Percentiles rank a stretch among this genome's conserved stretches.
Conservation (phyloP, 1,139 yeast genomes). For the Tardiomyces depauwii region DNA sequence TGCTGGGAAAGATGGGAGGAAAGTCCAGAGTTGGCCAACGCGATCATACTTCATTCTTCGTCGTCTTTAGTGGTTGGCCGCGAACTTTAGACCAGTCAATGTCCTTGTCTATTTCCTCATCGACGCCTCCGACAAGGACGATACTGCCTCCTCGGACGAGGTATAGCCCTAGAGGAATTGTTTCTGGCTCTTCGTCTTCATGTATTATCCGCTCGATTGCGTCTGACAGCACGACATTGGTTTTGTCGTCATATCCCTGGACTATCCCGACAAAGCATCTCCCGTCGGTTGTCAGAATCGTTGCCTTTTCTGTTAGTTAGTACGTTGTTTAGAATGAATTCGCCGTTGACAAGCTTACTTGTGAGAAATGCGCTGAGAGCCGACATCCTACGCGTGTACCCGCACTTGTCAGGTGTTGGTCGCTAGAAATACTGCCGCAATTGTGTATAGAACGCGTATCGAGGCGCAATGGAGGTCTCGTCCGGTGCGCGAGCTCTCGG, state of each 20-base stretch:
- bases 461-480: too few relatives aligned
- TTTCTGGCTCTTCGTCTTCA: slow-evolving; percentile 34
- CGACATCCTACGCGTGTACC: slow-evolving; percentile 15
- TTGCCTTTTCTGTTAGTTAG: slow-evolving; percentile 34
- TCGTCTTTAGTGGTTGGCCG: slow-evolving; percentile 18
- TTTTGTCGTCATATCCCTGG: slow-evolving; percentile 72
- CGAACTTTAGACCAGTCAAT: slow-evolving; percentile 44
- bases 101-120: slow-evolving; percentile 36
- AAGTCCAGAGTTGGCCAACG: too few relatives aligned
- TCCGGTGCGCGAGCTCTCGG: too few relatives aligned
- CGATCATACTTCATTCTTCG: slow-evolving; percentile 13
- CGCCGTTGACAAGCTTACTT: slow-evolving; percentile 18
- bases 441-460: too few relatives aligned
- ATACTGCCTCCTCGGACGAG: slow-evolving; percentile 76
- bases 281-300: slow-evolving; percentile 79
- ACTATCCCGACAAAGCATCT: slow-evolving; percentile 47
- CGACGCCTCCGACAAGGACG: slow-evolving; percentile 65
- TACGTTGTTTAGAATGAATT: neutral
- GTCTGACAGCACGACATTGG: slow-evolving; percentile 55
- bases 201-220: slow-evolving; percentile 43
- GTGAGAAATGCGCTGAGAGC: slow-evolving; percentile 22
- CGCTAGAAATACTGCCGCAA: too few relatives aligned
- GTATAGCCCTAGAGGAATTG: slow-evolving; percentile 51
- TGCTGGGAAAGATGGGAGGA: too few relatives aligned
- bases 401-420: too few relatives aligned